A percentile compares a stretch with the other conserved stretches of the same genome.
These are phyloP conservation scores for Marsdenia floribunda DNA, from an alignment of 257 asterid genomes.

Conservation along the genomic window DNA sequence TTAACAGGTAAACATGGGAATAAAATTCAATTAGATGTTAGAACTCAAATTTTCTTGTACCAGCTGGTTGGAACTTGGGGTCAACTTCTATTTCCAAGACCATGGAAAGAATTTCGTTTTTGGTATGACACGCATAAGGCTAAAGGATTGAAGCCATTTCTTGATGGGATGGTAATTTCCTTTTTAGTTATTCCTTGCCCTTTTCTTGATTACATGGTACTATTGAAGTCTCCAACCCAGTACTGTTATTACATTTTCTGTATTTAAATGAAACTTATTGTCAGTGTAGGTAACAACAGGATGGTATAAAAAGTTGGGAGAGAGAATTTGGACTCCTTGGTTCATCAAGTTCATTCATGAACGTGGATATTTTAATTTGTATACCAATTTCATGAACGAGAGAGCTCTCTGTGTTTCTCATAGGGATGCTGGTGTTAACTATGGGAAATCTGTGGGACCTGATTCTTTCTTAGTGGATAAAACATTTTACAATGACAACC, in stretches of 20 bases:
- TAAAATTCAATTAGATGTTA: slow-evolving; percentile 62
- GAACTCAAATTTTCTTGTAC: slow-evolving; percentile 62
- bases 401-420: slow-evolving; percentile 84
- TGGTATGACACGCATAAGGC: slow-evolving; percentile 84
- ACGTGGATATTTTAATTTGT: slow-evolving; percentile 73
- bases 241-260: neutral
- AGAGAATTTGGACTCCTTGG: slow-evolving; percentile 99
- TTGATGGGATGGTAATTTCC: slow-evolving; percentile 79
- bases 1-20: slow-evolving; percentile 86
- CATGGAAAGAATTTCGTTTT: slow-evolving; percentile 93
- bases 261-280: slow-evolving; percentile 11
- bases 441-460: slow-evolving; percentile 82
- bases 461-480: slow-evolving; percentile 72
- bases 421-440: slow-evolving; percentile 91
- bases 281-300: slow-evolving; percentile 74
- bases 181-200: neutral
- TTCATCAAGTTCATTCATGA: slow-evolving; percentile 84
- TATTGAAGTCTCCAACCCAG: neutral
- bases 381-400: slow-evolving; percentile 69
- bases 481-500: slow-evolving; percentile 36
- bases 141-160: slow-evolving; percentile 69
- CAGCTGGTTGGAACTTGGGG: slow-evolving; percentile 99
- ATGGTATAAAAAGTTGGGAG: slow-evolving; percentile 95
- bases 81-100: slow-evolving; percentile 91
- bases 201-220: neutral